Evolutionary conservation across 345 rosid species (phyloP).

Genomic region (Kernera saxatilis): DNA sequence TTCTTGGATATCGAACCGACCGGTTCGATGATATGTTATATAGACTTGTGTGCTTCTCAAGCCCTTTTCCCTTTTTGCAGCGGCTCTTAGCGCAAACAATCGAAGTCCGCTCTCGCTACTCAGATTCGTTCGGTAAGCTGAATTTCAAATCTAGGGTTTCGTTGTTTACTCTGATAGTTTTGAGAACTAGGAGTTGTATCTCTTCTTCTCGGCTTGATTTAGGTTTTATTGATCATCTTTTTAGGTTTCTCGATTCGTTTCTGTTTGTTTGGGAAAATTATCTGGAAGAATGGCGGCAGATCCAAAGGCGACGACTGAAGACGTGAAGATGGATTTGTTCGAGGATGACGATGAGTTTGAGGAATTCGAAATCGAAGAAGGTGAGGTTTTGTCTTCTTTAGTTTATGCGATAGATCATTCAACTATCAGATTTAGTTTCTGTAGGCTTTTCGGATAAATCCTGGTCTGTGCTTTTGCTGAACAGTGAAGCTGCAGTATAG

Average conservation of each 20-base stretch:
- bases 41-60: too few relatives aligned
- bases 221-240: background rate
- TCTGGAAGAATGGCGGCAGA: slow-evolving; percentile 49
- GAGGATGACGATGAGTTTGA: slow-evolving; percentile 97
- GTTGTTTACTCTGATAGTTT: too few relatives aligned
- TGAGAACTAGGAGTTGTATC: too few relatives aligned
- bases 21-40: too few relatives aligned
- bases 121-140: too few relatives aligned
- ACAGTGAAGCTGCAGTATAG: background rate
- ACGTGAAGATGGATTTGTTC: slow-evolving; percentile 79
- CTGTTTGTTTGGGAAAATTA: background rate
- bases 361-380: slow-evolving; percentile 67
- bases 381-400: slow-evolving; percentile 15
- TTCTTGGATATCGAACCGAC: too few relatives aligned
- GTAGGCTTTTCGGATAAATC: background rate
- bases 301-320: slow-evolving; percentile 28
- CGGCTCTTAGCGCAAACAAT: too few relatives aligned
- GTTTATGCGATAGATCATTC: background rate
- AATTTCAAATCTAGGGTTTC: too few relatives aligned
- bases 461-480: background rate
- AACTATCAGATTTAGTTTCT: background rate
- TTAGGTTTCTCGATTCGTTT: background rate
- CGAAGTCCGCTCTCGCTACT: too few relatives aligned
- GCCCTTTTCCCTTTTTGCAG: too few relatives aligned
- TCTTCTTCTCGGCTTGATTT: background rate